Base-by-base conservation (phyloP, 2,329 filamentous ascomycete species). In the Aspergillus flavus region DNA sequence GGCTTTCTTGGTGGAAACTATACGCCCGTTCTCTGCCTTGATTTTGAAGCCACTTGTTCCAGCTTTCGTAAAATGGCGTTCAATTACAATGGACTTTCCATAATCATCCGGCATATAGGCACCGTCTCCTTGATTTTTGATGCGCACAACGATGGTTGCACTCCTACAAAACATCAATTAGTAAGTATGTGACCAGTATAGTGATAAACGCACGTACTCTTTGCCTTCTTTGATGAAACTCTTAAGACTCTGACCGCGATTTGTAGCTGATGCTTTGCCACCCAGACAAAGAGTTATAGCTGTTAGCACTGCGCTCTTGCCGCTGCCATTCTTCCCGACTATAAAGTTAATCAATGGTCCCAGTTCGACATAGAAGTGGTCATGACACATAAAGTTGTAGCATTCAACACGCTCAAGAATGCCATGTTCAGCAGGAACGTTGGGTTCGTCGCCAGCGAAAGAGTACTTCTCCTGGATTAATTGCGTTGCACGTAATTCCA, bases 341-440 rank as follows among this genome's bases (percentile, higher is more conserved):
- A 99, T 94, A 79, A 99, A 99, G 78, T 99, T 99, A 77, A 99
- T 96, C 43, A 97, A 82, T 0, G 95, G 95, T 0, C 95, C 95
- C n/a, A 99, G 84, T 61, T 91, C 86, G 64, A 96, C 91, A 50
- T 90, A 87, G 21, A 98, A 85, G 61, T 90, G 89, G 52, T 88
- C 84, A 76, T 99, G 95, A 73, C 94, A 98, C 95, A 98, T 98
- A 79, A 98, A 98, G 76, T 97, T 97, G 70, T 88, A 86, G 76
- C 93, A 96, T 43, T 89, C 91, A 61, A 98, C 91, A 66, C 89
- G 89, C 76, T 97, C 91, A 54, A 98, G 90, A 60, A 98, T 94
- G 1, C 93, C 94, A 69, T 91, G 90, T 45, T 96, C 91, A 0
- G 92, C 90, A 1, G 91, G 86, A 45, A 87, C 84, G 70, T 97